Base-by-base conservation (phyloP, 2,329 filamentous ascomycete species). In the Bipolaris bicolor region DNA sequence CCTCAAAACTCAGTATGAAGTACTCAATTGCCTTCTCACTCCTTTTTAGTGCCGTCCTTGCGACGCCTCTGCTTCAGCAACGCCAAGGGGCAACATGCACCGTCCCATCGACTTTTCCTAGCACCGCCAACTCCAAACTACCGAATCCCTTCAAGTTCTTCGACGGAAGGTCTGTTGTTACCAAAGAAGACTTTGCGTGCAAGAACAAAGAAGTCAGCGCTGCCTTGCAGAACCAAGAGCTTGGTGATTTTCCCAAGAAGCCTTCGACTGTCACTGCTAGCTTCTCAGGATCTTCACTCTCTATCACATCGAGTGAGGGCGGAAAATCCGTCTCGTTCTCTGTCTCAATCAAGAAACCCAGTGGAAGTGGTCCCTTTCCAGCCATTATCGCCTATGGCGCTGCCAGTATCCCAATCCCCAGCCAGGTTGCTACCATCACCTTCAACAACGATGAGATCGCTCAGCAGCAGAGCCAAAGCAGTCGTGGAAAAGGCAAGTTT, bases 361-460 rank as follows among this genome's bases (percentile, higher is more conserved):
- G 75, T 68, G 74, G 82, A 52, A 79, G 69, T 31, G 79, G 77
- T 4, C 83, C 84, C 1, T 82, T 81, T 67, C 83, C 84, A 6
- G 84, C 84, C 58, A 83, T 88, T 71, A 85, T 87, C 64, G 81
- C 80, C 50, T 83, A 84, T 62, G 85, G 83, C 40, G 82, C 77
- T 37, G 73, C 81, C 7, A 84, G 81, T 59, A 78, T 88, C 48
- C 84, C 85, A 15, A 77, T 85, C 48, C 84, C 84, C 1, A 76
- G 73, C 34, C 80, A 76, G 47, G 81, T 88, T 26, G 85, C 82
- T 36, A 83, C 80, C 54, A 84, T 88, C 66, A 83, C 76, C 60
- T 87, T 87, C 75, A 79, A 80, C 74, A 87, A 87, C 71, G 81
- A 86, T 67, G 78, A 81, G 26, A 83, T 88, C 57, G 86, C 80